These are phyloP conservation scores for Phaeomoniella chlamydospora DNA, from an alignment of 2,329 filamentous ascomycete species.

Conservation along the genomic window DNA sequence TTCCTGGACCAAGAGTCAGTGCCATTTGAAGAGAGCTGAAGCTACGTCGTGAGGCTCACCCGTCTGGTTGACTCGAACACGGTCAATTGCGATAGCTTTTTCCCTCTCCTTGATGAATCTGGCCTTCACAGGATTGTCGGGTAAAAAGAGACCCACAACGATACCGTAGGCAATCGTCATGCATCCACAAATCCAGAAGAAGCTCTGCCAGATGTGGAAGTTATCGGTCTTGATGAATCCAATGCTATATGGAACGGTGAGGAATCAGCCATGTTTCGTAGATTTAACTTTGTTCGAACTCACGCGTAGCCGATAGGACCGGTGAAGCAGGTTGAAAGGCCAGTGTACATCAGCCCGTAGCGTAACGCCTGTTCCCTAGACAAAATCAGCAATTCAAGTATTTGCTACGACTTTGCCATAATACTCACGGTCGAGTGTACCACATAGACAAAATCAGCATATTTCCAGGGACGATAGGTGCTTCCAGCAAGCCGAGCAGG, in stretches of 20 bases:
- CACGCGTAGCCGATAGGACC: slow-evolving; percentile 4
- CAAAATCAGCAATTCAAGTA: too few species aligned
- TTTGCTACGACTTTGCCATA: too few species aligned
- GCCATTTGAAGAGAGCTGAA: too few species aligned
- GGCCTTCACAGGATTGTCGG: slow-evolving; percentile 25
- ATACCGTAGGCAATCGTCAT: slow-evolving; percentile 24
- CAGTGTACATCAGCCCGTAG: slow-evolving; percentile 13
- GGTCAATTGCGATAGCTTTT: slow-evolving; percentile 22
- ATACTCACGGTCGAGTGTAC: slow-evolving; percentile 39
- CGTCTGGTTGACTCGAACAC: slow-evolving; percentile 27
- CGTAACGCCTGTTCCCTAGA: slow-evolving; percentile 15
- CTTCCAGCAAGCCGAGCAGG: slow-evolving; percentile 39
- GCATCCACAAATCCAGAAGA: slow-evolving; percentile 31
- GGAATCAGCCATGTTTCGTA: background rate
- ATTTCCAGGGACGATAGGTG: slow-evolving; percentile 37
- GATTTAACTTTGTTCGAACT: background rate
- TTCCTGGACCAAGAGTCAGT: too few species aligned
- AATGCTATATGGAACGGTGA: slow-evolving; percentile 1
- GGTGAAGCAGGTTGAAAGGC: slow-evolving; percentile 4
- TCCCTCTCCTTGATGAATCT: slow-evolving; percentile 19
- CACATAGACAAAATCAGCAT: slow-evolving; percentile 41
- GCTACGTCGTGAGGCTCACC: too few species aligned
- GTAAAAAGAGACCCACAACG: slow-evolving; percentile 22
- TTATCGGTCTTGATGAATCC: slow-evolving; percentile 1
- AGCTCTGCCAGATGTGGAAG: slow-evolving; percentile 14